Conservation (phyloP, 2,329 filamentous ascomycete genomes). For the Metarhizium rileyi region DNA sequence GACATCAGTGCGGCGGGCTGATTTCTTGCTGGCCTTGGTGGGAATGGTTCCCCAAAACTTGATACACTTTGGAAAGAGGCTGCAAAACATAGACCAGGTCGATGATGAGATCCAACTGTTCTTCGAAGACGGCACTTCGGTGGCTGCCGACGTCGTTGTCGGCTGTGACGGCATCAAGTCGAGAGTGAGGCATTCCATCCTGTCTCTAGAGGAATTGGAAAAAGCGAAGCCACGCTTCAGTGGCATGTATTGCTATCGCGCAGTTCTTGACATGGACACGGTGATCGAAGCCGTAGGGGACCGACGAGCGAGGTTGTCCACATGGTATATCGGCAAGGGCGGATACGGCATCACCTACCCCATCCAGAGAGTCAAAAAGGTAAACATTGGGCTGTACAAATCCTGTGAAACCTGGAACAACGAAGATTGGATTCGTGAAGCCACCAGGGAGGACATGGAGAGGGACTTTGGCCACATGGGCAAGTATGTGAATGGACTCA, state of each 20-base stretch:
- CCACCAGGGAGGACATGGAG: slow-evolving; percentile 3
- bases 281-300: no score
- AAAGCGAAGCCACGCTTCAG: no score
- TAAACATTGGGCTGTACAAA: slow-evolving; percentile 6
- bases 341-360: slow-evolving; percentile 6
- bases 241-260: no score
- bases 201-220: slow-evolving; percentile 1
- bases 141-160: slow-evolving; percentile 11
- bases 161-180: slow-evolving; percentile 16
- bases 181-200: slow-evolving; percentile 3
- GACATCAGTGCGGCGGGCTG: slow-evolving; percentile 7
- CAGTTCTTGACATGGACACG: no score
- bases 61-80: slow-evolving; percentile 8
- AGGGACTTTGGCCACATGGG: slow-evolving; percentile 12
- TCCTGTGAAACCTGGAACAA: not conserved
- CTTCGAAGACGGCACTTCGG: slow-evolving; percentile 10
- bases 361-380: slow-evolving; percentile 6
- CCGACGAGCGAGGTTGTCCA: no score
- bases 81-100: slow-evolving; percentile 5
- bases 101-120: not conserved
- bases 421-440: slow-evolving; percentile 2
- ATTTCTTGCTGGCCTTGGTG: slow-evolving; percentile 10
- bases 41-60: slow-evolving; percentile 5
- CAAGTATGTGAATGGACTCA: slow-evolving; percentile 6
- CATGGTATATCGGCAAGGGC: slow-evolving; percentile 5